Evolutionary conservation across 176 grass and related monocot species (phyloP), one percentile per base, ranked within the genome.

Genomic region (Eremochloa ophiuroides): DNA sequence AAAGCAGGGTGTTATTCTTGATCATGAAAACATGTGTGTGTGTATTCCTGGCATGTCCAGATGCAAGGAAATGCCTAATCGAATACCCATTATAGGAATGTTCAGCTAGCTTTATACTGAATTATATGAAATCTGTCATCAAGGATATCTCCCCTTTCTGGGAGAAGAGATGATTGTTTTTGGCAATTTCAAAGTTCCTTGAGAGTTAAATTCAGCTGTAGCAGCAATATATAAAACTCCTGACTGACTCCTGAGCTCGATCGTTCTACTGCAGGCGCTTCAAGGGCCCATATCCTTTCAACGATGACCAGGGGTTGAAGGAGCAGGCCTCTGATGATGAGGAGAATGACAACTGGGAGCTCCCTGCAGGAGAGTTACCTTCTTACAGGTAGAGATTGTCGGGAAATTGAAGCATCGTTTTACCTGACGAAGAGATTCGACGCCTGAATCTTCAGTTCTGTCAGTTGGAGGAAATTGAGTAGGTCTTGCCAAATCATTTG

Each of bases 281-380:
- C 77, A 89, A 69, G 30, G 87, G 76, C 62, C 87, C 82, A 62
- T 74, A 75, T 69, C 69, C 82, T 37, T 76, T 71, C 38, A 56
- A 60, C 11, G 85, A 80, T 14, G 38, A 84, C 23, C 51, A 84
- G 28, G 76, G 11, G 8, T 2, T 42, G 0, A 76, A 75, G 37
- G 76, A 80, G 28, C 10, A 41, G 15, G 27, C 3, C 0, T 27
- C 13, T 0, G 53, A 87, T 0, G 59, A 86, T 10, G 81, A 87
- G 15, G 20, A 56, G 44, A 31, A 58, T 7, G 81, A 91, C 85
- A 91, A 91, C 27, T 91, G 89, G 89, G 85, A 84, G 39, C 71
- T 91, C 44, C 81, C 85, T 60, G 81, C 66, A n/a, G 85, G 89
- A 48, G 38, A 87, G 64, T 62, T 91, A 58, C 85, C 81, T 44